Percentiles rank a stretch among this genome's conserved stretches.
phyloP scores from a whole-genome alignment of 495 filamentous ascomycete species.

The Mycothermus thermophilus region DNA sequence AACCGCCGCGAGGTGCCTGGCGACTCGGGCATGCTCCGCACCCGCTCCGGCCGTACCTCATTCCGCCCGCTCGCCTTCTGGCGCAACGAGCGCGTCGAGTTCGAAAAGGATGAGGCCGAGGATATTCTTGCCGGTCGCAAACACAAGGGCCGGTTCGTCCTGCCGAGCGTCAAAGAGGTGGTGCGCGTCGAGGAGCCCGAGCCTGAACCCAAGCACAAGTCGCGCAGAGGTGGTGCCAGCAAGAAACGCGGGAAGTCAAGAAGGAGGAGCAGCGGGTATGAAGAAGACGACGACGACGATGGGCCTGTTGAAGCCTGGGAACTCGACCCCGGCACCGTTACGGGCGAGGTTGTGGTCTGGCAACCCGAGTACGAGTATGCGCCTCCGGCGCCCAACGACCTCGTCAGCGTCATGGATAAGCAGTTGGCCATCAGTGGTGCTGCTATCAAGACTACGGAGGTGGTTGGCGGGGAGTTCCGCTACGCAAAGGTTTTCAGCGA shows the following conservation, averaged over 20 bases:
- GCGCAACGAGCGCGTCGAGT: slow-evolving; percentile 68
- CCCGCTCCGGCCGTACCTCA: slow-evolving; percentile 39
- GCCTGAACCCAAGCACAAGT: slow-evolving; percentile 1
- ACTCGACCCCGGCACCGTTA: slow-evolving; percentile 28
- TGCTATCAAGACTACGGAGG: slow-evolving; percentile 60
- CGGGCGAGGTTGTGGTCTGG: slow-evolving; percentile 34
- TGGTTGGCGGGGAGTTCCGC: slow-evolving; percentile 63
- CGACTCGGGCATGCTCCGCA: slow-evolving; percentile 35
- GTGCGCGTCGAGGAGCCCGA: slow-evolving; percentile 55
- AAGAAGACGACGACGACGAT: slow-evolving; percentile 29
- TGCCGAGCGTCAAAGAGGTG: slow-evolving; percentile 59
- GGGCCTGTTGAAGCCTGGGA: slow-evolving; percentile 39
- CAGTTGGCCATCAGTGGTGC: slow-evolving; percentile 62
- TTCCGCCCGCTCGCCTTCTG: slow-evolving; percentile 75
- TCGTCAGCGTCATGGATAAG: slow-evolving; percentile 40
- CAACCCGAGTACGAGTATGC: slow-evolving; percentile 30
- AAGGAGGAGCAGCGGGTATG: slow-evolving; percentile 6
- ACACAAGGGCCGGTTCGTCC: slow-evolving; percentile 30
- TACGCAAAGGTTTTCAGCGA: slow-evolving; percentile 78
- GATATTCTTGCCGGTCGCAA: slow-evolving; percentile 13
- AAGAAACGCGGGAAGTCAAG: not conserved
- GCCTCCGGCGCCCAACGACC: slow-evolving; percentile 28
- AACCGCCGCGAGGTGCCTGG: slow-evolving; percentile 48
- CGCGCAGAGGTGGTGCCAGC: not conserved
- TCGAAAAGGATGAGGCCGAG: slow-evolving; percentile 40